A percentile compares a stretch with the other conserved stretches of the same genome.
These are phyloP conservation scores for Trichoderma hamatum DNA, from an alignment of 2,329 filamentous ascomycete species.

Conservation along the genomic window DNA sequence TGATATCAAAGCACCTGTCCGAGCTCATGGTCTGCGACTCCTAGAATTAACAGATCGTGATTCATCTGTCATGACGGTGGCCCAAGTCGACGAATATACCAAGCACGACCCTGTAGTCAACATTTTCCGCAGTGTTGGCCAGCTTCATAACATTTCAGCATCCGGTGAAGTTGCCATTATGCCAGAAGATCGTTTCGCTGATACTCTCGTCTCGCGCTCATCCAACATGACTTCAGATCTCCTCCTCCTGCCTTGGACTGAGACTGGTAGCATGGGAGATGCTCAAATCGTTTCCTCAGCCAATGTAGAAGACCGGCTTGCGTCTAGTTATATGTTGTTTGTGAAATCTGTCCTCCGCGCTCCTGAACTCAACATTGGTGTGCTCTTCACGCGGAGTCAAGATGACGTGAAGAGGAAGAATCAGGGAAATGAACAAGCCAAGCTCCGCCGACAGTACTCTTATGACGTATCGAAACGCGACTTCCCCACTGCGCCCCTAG, in stretches of 20 bases:
- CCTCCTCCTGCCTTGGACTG: slow-evolving; percentile 87
- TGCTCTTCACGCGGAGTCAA: slow-evolving; percentile 71
- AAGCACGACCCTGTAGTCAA: slow-evolving; percentile 84
- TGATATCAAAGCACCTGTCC: slow-evolving; percentile 44
- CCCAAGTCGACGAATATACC: slow-evolving; percentile 74
- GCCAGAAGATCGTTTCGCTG: slow-evolving; percentile 76
- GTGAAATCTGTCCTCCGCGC: slow-evolving; percentile 69
- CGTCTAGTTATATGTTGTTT: slow-evolving; percentile 68
- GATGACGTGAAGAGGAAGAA: slow-evolving; percentile 44
- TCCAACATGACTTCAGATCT: slow-evolving; percentile 72
- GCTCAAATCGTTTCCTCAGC: slow-evolving; percentile 35
- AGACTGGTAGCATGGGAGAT: slow-evolving; percentile 76
- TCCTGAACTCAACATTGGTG: slow-evolving; percentile 71
- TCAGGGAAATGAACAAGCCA: slow-evolving; percentile 39
- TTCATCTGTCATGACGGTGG: slow-evolving; percentile 93
- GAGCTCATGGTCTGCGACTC: slow-evolving; percentile 83
- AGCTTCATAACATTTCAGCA: slow-evolving; percentile 79
- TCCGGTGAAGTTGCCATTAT: slow-evolving; percentile 81
- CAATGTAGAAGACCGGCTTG: slow-evolving; percentile 43
- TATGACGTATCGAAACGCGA: slow-evolving; percentile 61
- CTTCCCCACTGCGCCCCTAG: slow-evolving; percentile 58
- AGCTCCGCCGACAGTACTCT: slow-evolving; percentile 58
- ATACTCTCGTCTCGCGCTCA: slow-evolving; percentile 72
- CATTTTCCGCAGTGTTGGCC: slow-evolving; percentile 85
- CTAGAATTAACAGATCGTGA: slow-evolving; percentile 88